Evolutionary conservation across 169 alveolate genomes (phyloP).

Genomic region (Sarcocystis neurona): DNA sequence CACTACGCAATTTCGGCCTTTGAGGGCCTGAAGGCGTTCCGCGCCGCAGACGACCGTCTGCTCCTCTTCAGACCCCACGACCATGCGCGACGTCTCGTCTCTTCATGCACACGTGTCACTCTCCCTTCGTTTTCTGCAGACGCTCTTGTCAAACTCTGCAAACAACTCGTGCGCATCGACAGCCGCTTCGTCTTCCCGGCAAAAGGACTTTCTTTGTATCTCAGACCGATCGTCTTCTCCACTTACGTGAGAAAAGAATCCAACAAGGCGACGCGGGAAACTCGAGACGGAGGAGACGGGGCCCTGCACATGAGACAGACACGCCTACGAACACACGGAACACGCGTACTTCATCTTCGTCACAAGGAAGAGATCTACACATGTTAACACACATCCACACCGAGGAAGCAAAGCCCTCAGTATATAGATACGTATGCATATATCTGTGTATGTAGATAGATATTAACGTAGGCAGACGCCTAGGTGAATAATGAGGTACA

Average conservation of each 20-base stretch:
- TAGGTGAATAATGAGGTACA: too few species aligned
- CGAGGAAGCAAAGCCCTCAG: neutral
- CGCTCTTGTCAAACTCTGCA: conserved; percentile 4
- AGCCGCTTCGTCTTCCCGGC: neutral
- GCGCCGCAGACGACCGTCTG: neutral
- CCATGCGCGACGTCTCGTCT: conserved; percentile 5
- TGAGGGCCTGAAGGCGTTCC: conserved; percentile 50
- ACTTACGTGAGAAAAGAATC: conserved; percentile 47
- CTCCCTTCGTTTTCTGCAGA: neutral
- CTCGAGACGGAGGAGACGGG: too few species aligned
- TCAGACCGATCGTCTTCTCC: conserved; percentile 31
- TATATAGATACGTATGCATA: neutral
- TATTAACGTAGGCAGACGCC: too few species aligned
- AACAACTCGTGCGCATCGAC: neutral
- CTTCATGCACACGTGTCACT: conserved; percentile 3
- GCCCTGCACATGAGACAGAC: too few species aligned
- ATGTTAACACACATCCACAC: neutral
- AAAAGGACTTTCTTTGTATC: conserved; percentile 3
- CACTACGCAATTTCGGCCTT: conserved; percentile 36
- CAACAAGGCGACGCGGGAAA: too few species aligned
- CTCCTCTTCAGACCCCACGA: conserved; percentile 27
- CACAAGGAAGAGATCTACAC: too few species aligned
- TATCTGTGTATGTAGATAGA: too few species aligned
- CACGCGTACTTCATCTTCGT: too few species aligned
- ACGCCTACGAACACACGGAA: too few species aligned